These are phyloP conservation scores for Leptomonas pyrrhocoris DNA, from an alignment of 208 protist species.

Conservation along the genomic window DNA sequence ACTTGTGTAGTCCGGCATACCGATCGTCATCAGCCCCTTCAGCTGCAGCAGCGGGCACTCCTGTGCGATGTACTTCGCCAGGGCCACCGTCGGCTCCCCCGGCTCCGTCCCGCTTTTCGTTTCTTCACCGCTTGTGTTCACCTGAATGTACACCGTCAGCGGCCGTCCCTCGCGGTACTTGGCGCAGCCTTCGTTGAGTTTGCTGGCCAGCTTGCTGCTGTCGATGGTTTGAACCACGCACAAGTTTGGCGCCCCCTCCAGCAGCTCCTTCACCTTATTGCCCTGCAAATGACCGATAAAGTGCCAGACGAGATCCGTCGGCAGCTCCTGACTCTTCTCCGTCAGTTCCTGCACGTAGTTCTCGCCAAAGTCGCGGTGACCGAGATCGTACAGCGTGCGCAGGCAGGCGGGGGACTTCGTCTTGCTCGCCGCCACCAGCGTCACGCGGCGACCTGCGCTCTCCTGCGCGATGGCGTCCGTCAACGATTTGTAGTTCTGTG, in stretches of 20 bases:
- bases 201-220: constrained; percentile 86
- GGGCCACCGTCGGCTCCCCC: constrained; percentile 55
- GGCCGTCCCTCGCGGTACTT: constrained; percentile 51
- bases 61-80: constrained; percentile 75
- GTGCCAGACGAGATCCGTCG: constrained; percentile 95
- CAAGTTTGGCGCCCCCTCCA: constrained; percentile 63
- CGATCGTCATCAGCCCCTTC: constrained; percentile 97
- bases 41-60: constrained; percentile 87
- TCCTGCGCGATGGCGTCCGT: constrained; percentile 38
- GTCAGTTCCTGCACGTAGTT: constrained; percentile 97
- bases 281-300: constrained; percentile 98
- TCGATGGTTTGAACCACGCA: constrained; percentile 93
- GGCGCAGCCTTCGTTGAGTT: constrained; percentile 81
- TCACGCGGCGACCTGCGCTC: constrained; percentile 41
- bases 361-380: constrained; percentile 93
- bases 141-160: constrained; percentile 93
- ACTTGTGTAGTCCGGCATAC: constrained; percentile 86
- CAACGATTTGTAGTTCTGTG: constrained; percentile 61
- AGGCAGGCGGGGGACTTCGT: constrained; percentile 81
- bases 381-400: constrained; percentile 58
- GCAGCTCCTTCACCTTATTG: constrained; percentile 95
- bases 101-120: constrained; percentile 91
- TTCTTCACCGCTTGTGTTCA: constrained; percentile 95
- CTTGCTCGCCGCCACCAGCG: constrained; percentile 79
- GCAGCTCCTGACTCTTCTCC: constrained; percentile 83